Base-by-base conservation (phyloP, 345 rosid species). In the Xanthoceras sorbifolium region DNA sequence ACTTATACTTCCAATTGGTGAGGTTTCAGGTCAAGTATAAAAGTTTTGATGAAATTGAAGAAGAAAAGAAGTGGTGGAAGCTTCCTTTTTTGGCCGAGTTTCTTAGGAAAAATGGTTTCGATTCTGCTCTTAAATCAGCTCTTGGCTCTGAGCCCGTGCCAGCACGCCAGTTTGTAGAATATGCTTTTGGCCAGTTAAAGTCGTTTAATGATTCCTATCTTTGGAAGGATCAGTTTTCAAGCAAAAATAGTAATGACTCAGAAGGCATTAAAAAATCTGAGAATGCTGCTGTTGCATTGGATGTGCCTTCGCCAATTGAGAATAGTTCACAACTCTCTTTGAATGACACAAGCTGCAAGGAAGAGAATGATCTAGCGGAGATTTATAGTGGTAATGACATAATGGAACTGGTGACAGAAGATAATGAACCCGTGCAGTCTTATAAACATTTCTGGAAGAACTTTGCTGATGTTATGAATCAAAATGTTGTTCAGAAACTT, bases 91-190 rank as follows among this genome's bases (percentile, higher is more conserved):
- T 93, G 73, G 73, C 92, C 67, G 92, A 91, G 38, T 87, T 95
- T 73, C 87, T 91, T 55, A 87, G 73, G 76, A 88, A 73, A 84
- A 87, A 86, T 64, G 97, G 94, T 15, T 80, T 95, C 82, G 93
- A 87, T 69, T 86, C 94, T 71, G 89, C 89, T 65, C 65, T 90
- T 44, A 84, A 82, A 73, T 85, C 55, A 75, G 71, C 88, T 70
- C 85, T 78, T 48, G 96, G 93, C 70, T 84, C 94, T 73, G 95
- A 93, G 65, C 76, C 88, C 32, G 86, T 95, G 68, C 93, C 93
- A 71, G 97, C 91, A 17, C 89, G 96, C 6, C 91, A 90, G 71
- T 93, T 93, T 86, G 99, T 95, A 71, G 91, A 95, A 87, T 86
- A 83, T 85, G 94, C 96, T 72, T 95, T 95, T 82, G 96, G 96